phyloP scores from a whole-genome alignment of 345 rosid genomes.

The Gossypium raimondii region DNA sequence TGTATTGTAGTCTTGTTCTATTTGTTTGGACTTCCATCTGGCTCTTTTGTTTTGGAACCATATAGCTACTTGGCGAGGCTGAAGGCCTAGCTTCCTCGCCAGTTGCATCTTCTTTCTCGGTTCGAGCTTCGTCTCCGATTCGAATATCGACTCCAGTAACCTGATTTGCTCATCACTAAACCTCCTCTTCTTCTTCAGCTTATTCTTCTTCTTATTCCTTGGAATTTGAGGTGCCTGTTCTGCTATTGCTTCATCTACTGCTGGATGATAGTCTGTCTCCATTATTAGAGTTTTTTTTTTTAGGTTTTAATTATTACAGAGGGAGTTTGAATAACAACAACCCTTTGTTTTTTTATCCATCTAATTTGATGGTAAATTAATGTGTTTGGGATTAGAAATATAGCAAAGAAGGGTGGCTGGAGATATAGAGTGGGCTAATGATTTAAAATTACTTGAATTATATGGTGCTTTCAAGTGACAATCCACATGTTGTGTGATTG shows the following conservation, averaged over 20 bases:
- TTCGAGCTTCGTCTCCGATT: constrained; percentile 67
- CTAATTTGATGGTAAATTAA: background rate
- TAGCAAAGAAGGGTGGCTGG: background rate
- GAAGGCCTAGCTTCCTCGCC: constrained; percentile 67
- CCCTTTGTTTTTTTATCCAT: background rate
- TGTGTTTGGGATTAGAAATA: constrained; percentile 4
- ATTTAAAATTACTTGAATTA: background rate
- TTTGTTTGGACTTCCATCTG: constrained; percentile 75
- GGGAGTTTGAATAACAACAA: background rate
- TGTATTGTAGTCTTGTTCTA: constrained; percentile 51
- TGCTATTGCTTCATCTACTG: constrained; percentile 9
- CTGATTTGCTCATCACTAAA: constrained; percentile 68
- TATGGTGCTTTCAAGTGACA: constrained; percentile 15
- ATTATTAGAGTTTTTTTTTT: background rate
- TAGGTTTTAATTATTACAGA: constrained; percentile 4
- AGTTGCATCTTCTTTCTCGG: constrained; percentile 59
- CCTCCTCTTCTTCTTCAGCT: constrained; percentile 53
- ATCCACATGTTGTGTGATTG: background rate
- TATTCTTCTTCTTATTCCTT: constrained; percentile 48
- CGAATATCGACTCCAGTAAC: constrained; percentile 60
- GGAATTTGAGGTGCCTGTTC: constrained; percentile 18
- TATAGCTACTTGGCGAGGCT: constrained; percentile 83
- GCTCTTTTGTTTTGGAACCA: constrained; percentile 93
- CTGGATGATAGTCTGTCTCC: constrained; percentile 19
- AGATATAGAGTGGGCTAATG: constrained; percentile 18